Conservation (phyloP, 1,284 basidiomycete species). For the Mycena citricolor region DNA sequence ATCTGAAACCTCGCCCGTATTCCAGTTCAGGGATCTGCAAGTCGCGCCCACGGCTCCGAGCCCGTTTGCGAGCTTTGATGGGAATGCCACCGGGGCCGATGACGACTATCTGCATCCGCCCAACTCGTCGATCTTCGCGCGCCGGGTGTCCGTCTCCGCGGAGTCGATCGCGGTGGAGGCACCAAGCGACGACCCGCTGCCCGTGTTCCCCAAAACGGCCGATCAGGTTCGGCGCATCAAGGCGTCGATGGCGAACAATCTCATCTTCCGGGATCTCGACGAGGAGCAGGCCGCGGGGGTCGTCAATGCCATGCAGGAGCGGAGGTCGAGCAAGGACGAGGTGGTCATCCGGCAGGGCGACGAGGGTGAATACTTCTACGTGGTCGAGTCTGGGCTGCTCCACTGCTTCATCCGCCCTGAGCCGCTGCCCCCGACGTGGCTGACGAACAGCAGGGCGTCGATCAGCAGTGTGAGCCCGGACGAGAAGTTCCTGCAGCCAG, state of each 20-base stretch:
- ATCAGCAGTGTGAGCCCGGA: slow-evolving; percentile 36
- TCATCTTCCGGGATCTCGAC: slow-evolving; percentile 95
- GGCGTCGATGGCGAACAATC: slow-evolving; percentile 83
- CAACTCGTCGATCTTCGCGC: slow-evolving; percentile 78
- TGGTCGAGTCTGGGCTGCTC: slow-evolving; percentile 88
- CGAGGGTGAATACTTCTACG: slow-evolving; percentile 96
- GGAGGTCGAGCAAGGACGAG: slow-evolving; percentile 68
- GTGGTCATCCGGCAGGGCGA: slow-evolving; percentile 96
- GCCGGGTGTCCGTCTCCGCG: slow-evolving; percentile 95
- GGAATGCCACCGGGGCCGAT: slow-evolving; percentile 45
- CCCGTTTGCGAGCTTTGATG: slow-evolving; percentile 52
- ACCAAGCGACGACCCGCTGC: slow-evolving; percentile 61
- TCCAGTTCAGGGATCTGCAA: slow-evolving; percentile 58
- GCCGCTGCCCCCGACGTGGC: slow-evolving; percentile 58
- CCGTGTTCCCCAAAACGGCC: slow-evolving; percentile 79
- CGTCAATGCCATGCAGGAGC: slow-evolving; percentile 94
- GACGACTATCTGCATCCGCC: slow-evolving; percentile 66
- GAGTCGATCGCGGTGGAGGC: slow-evolving; percentile 90
- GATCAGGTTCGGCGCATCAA: slow-evolving; percentile 90
- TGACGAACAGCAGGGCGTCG: slow-evolving; percentile 40
- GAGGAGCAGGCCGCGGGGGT: slow-evolving; percentile 95
- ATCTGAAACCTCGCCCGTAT: slow-evolving; percentile 49
- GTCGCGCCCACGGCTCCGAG: slow-evolving; percentile 58
- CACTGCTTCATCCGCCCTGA: slow-evolving; percentile 84
- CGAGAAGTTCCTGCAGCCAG: slow-evolving; percentile 61